Evolutionary conservation across 164 flowering plant genomes (phyloP).

Genomic region (Houttuynia cordata): DNA sequence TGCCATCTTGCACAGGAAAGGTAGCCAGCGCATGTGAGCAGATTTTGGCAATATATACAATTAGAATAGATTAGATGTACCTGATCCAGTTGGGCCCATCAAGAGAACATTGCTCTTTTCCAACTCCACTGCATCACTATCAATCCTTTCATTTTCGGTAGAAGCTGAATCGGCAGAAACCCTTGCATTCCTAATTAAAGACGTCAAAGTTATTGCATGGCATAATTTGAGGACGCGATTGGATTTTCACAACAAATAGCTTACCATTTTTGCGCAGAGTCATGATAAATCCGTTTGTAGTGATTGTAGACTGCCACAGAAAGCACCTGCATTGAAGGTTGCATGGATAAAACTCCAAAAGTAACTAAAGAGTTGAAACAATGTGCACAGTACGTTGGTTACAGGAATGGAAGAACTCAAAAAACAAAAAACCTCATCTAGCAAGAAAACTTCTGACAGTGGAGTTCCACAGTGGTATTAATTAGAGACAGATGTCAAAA

Average conservation of each 20-base stretch:
- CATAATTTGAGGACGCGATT: neutral
- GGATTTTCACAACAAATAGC: neutral
- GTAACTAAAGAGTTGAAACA: too few relatives aligned
- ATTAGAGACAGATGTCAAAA: too few relatives aligned
- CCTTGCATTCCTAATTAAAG: constrained; percentile 32
- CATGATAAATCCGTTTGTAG: constrained; percentile 71
- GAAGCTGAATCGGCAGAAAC: constrained; percentile 31
- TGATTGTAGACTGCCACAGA: constrained; percentile 98
- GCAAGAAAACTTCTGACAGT: too few relatives aligned
- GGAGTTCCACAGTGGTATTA: too few relatives aligned
- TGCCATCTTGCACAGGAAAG: too few relatives aligned
- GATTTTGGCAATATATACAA: neutral
- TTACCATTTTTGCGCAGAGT: constrained; percentile 38
- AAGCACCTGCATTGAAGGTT: constrained; percentile 48
- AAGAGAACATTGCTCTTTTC: constrained; percentile 93
- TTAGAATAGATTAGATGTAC: constrained; percentile 22
- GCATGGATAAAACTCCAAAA: too few relatives aligned
- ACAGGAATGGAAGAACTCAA: too few relatives aligned
- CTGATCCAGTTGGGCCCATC: constrained; percentile 99
- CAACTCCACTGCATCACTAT: constrained; percentile 70
- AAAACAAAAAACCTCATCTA: too few relatives aligned
- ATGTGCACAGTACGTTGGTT: too few relatives aligned
- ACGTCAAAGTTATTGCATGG: neutral
- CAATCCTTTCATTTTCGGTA: constrained; percentile 23
- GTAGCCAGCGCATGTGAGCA: too few relatives aligned